These are phyloP conservation scores for Umbelopsis isabellina DNA, from an alignment of 192 early-diverging fungal species.

Conservation along the genomic window DNA sequence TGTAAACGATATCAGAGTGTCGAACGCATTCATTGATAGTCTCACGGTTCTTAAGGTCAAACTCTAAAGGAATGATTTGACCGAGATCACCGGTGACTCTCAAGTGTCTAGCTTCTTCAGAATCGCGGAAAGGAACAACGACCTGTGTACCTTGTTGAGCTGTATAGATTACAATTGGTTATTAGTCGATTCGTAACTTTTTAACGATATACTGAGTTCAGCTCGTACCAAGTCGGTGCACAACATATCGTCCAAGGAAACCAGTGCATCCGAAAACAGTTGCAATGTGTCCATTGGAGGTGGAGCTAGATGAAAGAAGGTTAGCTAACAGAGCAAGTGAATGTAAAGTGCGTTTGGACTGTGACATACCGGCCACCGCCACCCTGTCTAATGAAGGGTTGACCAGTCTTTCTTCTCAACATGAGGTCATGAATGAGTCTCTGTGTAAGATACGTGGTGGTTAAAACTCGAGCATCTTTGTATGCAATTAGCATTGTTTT, in stretches of 20 bases:
- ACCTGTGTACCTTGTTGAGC: constrained; percentile 89
- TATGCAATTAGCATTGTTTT: background rate
- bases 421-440: constrained; percentile 58
- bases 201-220: background rate
- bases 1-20: constrained; percentile 95
- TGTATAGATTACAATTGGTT: constrained; percentile 32
- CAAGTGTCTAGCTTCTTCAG: constrained; percentile 85
- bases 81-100: constrained; percentile 95
- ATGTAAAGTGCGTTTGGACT: background rate
- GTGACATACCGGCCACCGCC: constrained; percentile 63
- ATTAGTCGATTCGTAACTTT: background rate
- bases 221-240: constrained; percentile 81
- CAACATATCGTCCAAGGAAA: constrained; percentile 93
- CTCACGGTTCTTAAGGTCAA: constrained; percentile 87
- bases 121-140: constrained; percentile 86
- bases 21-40: constrained; percentile 82
- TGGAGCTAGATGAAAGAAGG: constrained; percentile 55
- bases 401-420: constrained; percentile 55
- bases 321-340: background rate
- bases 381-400: constrained; percentile 65
- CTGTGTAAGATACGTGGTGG: constrained; percentile 28
- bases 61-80: constrained; percentile 88
- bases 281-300: constrained; percentile 83
- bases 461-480: background rate
- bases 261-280: constrained; percentile 97